phyloP scores from a whole-genome alignment of 352 stramenopile genomes.

The Thalassiosira delicatula region DNA sequence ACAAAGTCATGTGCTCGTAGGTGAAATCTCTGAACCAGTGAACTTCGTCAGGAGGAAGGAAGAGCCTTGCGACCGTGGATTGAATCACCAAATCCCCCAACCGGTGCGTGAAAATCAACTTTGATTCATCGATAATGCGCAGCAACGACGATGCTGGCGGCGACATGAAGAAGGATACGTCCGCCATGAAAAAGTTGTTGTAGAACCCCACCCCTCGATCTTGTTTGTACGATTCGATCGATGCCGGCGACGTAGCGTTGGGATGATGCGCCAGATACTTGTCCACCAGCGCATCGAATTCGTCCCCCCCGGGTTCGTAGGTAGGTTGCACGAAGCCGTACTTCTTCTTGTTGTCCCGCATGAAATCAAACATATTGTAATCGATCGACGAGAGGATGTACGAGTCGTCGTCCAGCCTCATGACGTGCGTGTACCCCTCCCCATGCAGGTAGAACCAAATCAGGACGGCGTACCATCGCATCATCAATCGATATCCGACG shows the following conservation, averaged over 20 bases:
- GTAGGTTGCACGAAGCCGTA: slow-evolving; percentile 78
- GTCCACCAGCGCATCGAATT: slow-evolving; percentile 49
- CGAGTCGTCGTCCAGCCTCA: slow-evolving; percentile 84
- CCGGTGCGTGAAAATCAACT: slow-evolving; percentile 75
- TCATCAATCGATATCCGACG: slow-evolving; percentile 79
- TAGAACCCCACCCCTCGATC: slow-evolving; percentile 69
- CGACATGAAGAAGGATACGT: slow-evolving; percentile 69
- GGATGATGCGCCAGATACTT: slow-evolving; percentile 26
- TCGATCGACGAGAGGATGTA: slow-evolving; percentile 76
- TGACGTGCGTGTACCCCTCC: slow-evolving; percentile 78
- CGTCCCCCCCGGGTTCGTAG: slow-evolving; percentile 46
- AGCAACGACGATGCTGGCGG: slow-evolving; percentile 65
- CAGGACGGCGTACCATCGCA: slow-evolving; percentile 80
- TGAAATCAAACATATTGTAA: slow-evolving; percentile 84
- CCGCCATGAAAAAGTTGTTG: slow-evolving; percentile 82
- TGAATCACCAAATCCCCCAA: slow-evolving; percentile 82
- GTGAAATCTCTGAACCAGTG: slow-evolving; percentile 80
- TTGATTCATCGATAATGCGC: slow-evolving; percentile 69
- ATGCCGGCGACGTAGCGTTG: slow-evolving; percentile 17
- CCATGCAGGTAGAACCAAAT: slow-evolving; percentile 76
- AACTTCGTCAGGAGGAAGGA: slow-evolving; percentile 61
- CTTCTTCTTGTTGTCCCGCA: slow-evolving; percentile 63
- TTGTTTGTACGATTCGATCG: slow-evolving; percentile 48
- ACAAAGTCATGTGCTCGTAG: slow-evolving; percentile 69
- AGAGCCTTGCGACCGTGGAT: slow-evolving; percentile 69